Conservation (phyloP, 164 flowering plant genomes). For the Platanus orientalis region DNA sequence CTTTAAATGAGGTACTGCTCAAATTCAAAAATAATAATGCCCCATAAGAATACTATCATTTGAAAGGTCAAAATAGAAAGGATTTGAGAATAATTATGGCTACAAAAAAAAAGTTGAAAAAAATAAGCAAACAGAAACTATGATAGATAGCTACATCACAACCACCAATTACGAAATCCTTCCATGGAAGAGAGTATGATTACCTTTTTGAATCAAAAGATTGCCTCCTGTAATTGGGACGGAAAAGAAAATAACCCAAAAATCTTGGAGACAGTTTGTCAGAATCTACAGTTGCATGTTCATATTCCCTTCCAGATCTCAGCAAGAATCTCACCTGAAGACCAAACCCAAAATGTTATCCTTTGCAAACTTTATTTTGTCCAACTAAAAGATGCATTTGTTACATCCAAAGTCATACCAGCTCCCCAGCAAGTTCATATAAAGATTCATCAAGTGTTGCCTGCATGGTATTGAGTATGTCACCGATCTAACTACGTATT, state of each 20-base stretch:
- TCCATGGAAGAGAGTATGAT: background rate
- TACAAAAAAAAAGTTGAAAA: too few relatives aligned
- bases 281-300: conserved; percentile 56
- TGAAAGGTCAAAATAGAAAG: background rate
- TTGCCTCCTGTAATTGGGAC: conserved; percentile 60
- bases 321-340: conserved; percentile 89
- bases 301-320: conserved; percentile 95
- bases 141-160: background rate
- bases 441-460: conserved; percentile 96
- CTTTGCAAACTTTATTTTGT: background rate
- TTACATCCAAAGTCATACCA: conserved; percentile 46
- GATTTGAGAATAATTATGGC: background rate
- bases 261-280: conserved; percentile 81
- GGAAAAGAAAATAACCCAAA: conserved; percentile 82
- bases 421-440: conserved; percentile 99
- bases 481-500: background rate
- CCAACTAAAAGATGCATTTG: background rate
- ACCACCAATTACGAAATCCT: background rate
- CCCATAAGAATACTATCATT: conserved; percentile 8
- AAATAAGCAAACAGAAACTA: background rate
- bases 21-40: conserved; percentile 8
- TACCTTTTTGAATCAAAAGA: conserved; percentile 70
- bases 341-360: background rate
- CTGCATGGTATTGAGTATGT: conserved; percentile 34
- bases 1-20: conserved; percentile 66